Conservation (phyloP, 257 asterid genomes). For the Hygrophila difformis region DNA sequence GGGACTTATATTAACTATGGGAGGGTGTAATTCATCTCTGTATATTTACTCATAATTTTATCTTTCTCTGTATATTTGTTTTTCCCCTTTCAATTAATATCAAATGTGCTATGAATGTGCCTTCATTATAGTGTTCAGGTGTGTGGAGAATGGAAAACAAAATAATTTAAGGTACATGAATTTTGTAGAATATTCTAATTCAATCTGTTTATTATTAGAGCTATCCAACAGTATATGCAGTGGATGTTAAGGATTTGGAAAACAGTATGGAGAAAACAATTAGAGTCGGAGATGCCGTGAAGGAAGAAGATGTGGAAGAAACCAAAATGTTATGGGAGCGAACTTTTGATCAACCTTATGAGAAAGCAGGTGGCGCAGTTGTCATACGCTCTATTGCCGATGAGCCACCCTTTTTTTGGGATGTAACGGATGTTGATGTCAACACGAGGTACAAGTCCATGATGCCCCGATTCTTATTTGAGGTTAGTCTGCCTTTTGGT, state of each 20-base stretch:
- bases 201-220: constrained; percentile 40
- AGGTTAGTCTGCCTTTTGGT: constrained; percentile 40
- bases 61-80: too few species aligned
- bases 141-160: too few species aligned
- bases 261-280: constrained; percentile 42
- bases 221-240: constrained; percentile 73
- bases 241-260: constrained; percentile 62
- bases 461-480: constrained; percentile 71
- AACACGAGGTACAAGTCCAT: constrained; percentile 66
- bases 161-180: too few species aligned
- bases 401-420: constrained; percentile 67
- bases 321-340: constrained; percentile 73
- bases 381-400: constrained; percentile 22
- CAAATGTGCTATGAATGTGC: too few species aligned
- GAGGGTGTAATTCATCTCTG: too few species aligned
- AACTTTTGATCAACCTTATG: constrained; percentile 66
- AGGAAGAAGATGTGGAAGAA: constrained; percentile 36
- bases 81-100: too few species aligned
- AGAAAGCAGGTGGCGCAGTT: constrained; percentile 69
- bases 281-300: constrained; percentile 36
- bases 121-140: too few species aligned
- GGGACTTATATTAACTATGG: too few species aligned
- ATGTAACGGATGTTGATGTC: constrained; percentile 42
- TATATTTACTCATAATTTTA: too few species aligned
- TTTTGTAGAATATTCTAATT: too few species aligned